Base-by-base conservation (phyloP, 2,329 filamentous ascomycete species). In the Tricladium varicosporioides region DNA sequence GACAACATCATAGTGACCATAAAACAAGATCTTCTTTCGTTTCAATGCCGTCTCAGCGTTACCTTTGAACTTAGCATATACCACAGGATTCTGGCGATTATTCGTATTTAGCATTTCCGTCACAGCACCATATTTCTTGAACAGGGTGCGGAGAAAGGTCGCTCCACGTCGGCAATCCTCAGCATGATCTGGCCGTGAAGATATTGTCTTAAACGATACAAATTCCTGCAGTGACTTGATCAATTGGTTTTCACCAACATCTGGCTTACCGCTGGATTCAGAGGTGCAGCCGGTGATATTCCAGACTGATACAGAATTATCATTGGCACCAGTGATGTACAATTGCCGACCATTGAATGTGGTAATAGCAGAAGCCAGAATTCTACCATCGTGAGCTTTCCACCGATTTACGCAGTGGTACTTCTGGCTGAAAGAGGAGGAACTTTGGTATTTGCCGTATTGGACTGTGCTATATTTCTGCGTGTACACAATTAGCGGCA, bases 1-100 rank as follows among this genome's bases (percentile, higher is more conserved):
- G 2, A 99, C 94, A 2, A 99, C 92, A 69, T 99, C 94, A 76
- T 99, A 99, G 71, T 99, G 94, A 0, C 95, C 94, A 69, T 99
- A 99, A 71, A 99, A 99, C 0, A 99, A 76, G 8, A 97, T 90
- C 31, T 91, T 92, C 74, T 94, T 96, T 15, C 90, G 83, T 22
- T 83, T 78, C 22, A 82, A 80, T 0, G 83, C 76, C 1, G 85
- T 82, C 10, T 84, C 80, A 59, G 81, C 84, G 72, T 86, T 94
- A 3, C 88, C 92, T 46, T 84, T 83, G 71, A 99, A 99, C 58
- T 87, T 89, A 43, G 94, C 94, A 64, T 89, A 88, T 0, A 99
- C 92, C n/a, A 99, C 87, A 0, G 94, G 94, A 69, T 97, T 97
- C 65, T 90, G 66, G 31, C 81, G 79, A 64, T 89, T 85, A 33